Base-by-base conservation (phyloP, 176 grass and related monocot genomes). In the Avena eriantha region DNA sequence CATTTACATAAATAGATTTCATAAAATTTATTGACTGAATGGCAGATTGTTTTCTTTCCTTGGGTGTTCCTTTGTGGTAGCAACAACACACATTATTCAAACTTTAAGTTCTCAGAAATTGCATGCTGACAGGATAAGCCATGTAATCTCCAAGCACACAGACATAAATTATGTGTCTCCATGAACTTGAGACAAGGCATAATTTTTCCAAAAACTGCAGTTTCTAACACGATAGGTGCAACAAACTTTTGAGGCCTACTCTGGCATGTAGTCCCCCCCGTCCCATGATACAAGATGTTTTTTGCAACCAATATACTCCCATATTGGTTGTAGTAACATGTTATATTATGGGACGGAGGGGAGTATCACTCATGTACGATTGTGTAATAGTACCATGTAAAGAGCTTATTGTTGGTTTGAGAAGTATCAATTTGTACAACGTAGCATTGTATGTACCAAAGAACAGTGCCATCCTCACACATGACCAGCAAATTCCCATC, bases 61-160 rank as follows among this genome's bases (percentile, higher is more conserved):
- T 77, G 7, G 9, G 21, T 59, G 66, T 10, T 45, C 10, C 33
- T 76, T 48, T 54, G 14, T 51, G 47, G 59, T 54, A 34, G 57
- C 33, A 86, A 47, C 24, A 72, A 83, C 1, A 21, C 19, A 55
- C 17, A 16, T 69, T 79, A 79, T 43, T 23, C 63, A 55, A 39
- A 16, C 14, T 54, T 59, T 29, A 45, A 46, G 21, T 31, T 4
- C 17, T 19, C 55, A 50, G 18, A 15, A 75, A 64, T 54, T 43
- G 21, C 14, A 13, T 8, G 33, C 12, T 56, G n/a, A 16, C 15
- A 41, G n/a, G 63, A 69, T 17, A 19, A 66, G 14, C 29, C 21
- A 45, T 75, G 60, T 76, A 73, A 43, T 3, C 34, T 54, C 11
- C 47, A 76, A 45, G 33, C 50, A 16, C 21, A 43, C 16, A 14